Evolutionary conservation across 768 basidiomycete genomes (phyloP).

Genomic region (Vararia minispora): DNA sequence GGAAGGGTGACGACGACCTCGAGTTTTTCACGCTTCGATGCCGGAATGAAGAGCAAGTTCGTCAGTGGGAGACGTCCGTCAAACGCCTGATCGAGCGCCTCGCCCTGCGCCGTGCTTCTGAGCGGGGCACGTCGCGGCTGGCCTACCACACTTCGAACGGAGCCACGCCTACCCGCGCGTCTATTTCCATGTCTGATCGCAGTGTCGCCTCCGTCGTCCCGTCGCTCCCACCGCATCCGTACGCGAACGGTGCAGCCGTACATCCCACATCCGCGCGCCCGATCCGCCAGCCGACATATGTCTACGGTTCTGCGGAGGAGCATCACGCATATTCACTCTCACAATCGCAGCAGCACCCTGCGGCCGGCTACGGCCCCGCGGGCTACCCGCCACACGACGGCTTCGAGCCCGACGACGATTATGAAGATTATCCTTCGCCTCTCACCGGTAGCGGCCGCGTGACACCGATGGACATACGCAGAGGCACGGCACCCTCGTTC

Average conservation of each 20-base stretch:
- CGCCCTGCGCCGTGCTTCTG: constrained; percentile 56
- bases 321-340: constrained; percentile 7
- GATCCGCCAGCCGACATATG: constrained; percentile 6
- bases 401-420: constrained; percentile 68
- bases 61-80: constrained; percentile 86
- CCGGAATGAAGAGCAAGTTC: constrained; percentile 83
- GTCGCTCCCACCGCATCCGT: constrained; percentile 11
- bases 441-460: constrained; percentile 47
- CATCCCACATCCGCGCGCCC: too few species aligned
- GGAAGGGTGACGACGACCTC: constrained; percentile 87
- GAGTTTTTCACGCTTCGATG: constrained; percentile 95
- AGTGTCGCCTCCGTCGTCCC: constrained; percentile 18
- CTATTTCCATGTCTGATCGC: constrained; percentile 7
- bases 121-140: constrained; percentile 48
- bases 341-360: constrained; percentile 6
- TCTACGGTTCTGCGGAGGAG: constrained; percentile 6
- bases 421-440: constrained; percentile 60
- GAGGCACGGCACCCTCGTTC: constrained; percentile 19
- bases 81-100: constrained; percentile 78
- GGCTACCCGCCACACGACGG: constrained; percentile 56
- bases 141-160: constrained; percentile 31
- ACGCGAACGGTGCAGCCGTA: constrained; percentile 16
- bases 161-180: constrained; percentile 25
- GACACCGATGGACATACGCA: constrained; percentile 55
- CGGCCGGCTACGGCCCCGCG: constrained; percentile 33